Evolutionary conservation across 2,329 filamentous ascomycete genomes (phyloP), one percentile per base, ranked within the genome.

Genomic region (Podosphaera fusca): DNA sequence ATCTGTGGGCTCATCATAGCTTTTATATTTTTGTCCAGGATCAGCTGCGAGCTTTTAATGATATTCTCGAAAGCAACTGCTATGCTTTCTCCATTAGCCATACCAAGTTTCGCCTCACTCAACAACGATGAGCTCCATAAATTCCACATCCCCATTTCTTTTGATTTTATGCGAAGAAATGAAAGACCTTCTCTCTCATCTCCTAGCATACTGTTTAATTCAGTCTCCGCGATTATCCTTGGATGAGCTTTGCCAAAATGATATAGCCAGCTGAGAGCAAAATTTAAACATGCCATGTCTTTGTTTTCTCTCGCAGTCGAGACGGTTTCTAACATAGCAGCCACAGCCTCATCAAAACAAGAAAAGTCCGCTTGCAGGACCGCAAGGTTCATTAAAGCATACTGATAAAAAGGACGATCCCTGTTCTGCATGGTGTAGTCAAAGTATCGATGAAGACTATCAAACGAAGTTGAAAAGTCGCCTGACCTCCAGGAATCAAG

Each of bases 331-430:
- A 94, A 81, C 81, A 98, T 95, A 10, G 90, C 86, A 9, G 87
- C 80, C n/a, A 96, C 78, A 4, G 90, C 90, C 70, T 96, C 89
- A 46, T 80, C 78, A 67, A 88, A 83, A 66, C 87, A 95, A 52
- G 89, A 89, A 72, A 96, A 96, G 68, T 96, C 92, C 14, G 89
- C 87, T 66, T 98, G 90, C 3, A 96, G 76, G 38, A 95, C 87
- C 2, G 89, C 90, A 58, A 95, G 77, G 66, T 95, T 95, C 66
- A 98, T 81, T 12, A 96, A 72, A 0, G 92, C 92, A 67, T 95
- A 95, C 67, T 96, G 92, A 65, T 98, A 96, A 64, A 89, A 89
- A 4, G 85, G 78, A 31, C 85, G 82, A 64, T 94, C 85, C 59
- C 81, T 75, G 62, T 81, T 85, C 64, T 92, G 85, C 80, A 94